A percentile compares a stretch with the other conserved stretches of the same genome.
Evolutionary conservation across 345 rosid genomes (phyloP).

Genomic region (Murraya koenigii): DNA sequence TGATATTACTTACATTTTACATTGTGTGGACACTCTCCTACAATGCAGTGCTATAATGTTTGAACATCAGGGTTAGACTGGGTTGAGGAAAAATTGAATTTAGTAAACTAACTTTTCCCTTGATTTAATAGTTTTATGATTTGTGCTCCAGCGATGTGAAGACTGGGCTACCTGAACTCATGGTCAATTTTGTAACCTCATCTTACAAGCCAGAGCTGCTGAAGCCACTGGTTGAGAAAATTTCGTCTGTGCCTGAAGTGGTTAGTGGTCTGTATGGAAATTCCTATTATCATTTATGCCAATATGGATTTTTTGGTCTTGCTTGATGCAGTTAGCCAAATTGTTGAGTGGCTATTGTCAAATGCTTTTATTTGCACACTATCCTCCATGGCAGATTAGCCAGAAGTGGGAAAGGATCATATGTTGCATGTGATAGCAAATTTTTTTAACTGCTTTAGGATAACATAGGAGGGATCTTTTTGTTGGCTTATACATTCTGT

Average conservation of each 20-base stretch:
- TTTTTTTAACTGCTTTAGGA: background rate
- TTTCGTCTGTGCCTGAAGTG: constrained; percentile 81
- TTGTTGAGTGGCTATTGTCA: background rate
- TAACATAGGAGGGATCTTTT: background rate
- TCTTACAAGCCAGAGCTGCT: constrained; percentile 81
- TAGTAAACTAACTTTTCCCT: background rate
- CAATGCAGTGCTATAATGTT: background rate
- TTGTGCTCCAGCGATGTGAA: constrained; percentile 53
- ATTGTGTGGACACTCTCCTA: background rate
- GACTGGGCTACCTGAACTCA: constrained; percentile 66
- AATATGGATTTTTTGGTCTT: background rate
- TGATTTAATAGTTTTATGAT: constrained; percentile 15
- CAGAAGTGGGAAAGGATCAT: background rate
- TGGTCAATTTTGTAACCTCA: constrained; percentile 95
- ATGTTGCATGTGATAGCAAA: no score
- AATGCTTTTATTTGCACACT: background rate
- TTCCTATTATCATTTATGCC: background rate
- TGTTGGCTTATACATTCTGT: background rate
- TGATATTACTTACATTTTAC: background rate
- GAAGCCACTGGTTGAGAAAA: constrained; percentile 74
- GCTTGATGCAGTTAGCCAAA: background rate
- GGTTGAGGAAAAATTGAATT: background rate
- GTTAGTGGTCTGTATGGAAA: constrained; percentile 74
- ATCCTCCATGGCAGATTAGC: background rate
- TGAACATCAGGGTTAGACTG: background rate